Evolutionary conservation across 2,329 filamentous ascomycete species (phyloP).

Genomic region (Fusarium udum): DNA sequence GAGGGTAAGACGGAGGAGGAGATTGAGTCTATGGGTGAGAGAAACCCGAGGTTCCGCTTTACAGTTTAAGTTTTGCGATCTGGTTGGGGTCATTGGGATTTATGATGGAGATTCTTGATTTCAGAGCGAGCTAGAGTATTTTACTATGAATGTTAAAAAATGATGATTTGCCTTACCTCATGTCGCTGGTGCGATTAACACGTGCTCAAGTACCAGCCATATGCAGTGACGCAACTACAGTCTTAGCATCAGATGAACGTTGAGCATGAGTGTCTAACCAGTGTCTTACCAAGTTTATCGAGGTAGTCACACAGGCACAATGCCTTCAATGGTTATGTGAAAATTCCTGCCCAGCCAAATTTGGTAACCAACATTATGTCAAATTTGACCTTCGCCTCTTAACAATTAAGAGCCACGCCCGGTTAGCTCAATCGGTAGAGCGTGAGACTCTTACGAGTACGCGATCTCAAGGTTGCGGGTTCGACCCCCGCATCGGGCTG

Average conservation of each 20-base stretch:
- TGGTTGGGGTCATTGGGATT: rapidly evolving
- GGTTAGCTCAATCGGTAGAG: conserved; percentile 61
- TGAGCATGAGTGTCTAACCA: rapidly evolving
- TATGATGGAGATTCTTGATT: rapidly evolving
- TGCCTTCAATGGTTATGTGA: rapidly evolving
- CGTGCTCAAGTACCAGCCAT: rapidly evolving
- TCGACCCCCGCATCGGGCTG: conserved; percentile 58
- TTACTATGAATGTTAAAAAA: neutral
- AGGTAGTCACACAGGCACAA: no score
- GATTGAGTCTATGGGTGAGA: conserved; percentile 55
- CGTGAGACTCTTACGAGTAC: conserved; percentile 70
- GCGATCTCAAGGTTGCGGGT: conserved; percentile 66
- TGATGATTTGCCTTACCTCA: neutral
- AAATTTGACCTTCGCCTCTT: rapidly evolving
- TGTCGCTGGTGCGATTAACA: rapidly evolving
- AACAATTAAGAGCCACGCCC: conserved; percentile 44
- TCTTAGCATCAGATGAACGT: rapidly evolving
- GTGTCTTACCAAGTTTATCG: no score
- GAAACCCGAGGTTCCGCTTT: conserved; percentile 47
- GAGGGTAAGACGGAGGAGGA: conserved; percentile 53
- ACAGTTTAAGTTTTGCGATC: conserved; percentile 12
- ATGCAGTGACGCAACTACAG: rapidly evolving
- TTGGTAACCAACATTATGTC: rapidly evolving
- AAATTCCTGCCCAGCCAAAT: rapidly evolving
- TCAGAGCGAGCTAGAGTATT: neutral